Conservation (phyloP, 148 eudicot species). For the Spergularia marina region DNA sequence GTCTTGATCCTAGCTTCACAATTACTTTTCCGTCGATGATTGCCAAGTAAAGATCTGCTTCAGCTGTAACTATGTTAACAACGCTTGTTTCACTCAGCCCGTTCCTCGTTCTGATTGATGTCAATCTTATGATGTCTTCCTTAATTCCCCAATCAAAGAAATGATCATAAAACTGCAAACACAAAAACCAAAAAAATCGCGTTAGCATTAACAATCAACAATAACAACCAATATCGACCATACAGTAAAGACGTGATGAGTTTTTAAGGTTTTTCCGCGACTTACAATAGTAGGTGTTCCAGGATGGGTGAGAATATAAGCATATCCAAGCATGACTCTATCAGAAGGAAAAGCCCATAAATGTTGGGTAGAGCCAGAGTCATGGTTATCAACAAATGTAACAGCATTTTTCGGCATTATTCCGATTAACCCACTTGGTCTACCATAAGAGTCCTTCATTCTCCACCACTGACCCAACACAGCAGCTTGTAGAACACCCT, state of each 20-base stretch:
- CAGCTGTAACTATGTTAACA: slow-evolving; percentile 51
- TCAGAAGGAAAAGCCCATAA: slow-evolving; percentile 23
- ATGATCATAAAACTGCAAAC: slow-evolving; percentile 59
- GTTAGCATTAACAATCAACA: no score
- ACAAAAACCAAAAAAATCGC: no score
- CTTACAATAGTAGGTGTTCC: slow-evolving; percentile 27
- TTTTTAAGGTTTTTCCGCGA: neutral
- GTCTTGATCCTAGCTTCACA: slow-evolving; percentile 29
- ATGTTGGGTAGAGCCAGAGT: slow-evolving; percentile 25
- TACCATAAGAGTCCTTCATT: slow-evolving; percentile 49
- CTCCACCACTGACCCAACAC: slow-evolving; percentile 59
- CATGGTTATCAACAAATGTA: slow-evolving; percentile 30
- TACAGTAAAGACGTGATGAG: no score
- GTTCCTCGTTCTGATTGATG: slow-evolving; percentile 37
- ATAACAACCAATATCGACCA: no score
- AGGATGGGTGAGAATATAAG: slow-evolving; percentile 31
- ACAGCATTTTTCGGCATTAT: slow-evolving; percentile 37
- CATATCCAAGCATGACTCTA: slow-evolving; percentile 28
- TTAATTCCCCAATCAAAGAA: slow-evolving; percentile 61
- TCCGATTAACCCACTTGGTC: slow-evolving; percentile 53
- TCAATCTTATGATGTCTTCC: slow-evolving; percentile 42
- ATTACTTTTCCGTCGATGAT: slow-evolving; percentile 45
- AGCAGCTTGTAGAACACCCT: slow-evolving; percentile 61
- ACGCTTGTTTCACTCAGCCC: slow-evolving; percentile 45
- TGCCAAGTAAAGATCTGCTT: slow-evolving; percentile 56